These are phyloP conservation scores for Flaveria brownii DNA, from an alignment of 129 eudicot genomes.

Conservation along the genomic window DNA sequence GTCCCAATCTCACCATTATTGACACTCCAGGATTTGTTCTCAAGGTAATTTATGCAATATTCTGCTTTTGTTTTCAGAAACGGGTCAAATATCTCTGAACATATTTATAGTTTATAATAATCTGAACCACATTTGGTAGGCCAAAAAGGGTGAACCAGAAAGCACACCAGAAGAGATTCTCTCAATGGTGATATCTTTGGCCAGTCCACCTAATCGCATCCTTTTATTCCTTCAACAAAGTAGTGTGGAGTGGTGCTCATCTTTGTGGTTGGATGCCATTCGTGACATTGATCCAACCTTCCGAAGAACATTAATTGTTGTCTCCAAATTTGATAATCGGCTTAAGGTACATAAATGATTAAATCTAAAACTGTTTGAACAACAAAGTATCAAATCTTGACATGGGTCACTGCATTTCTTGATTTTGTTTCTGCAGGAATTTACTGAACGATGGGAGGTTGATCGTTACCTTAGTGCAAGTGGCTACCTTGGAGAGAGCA, in stretches of 20 bases:
- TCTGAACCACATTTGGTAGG: slow-evolving; percentile 43
- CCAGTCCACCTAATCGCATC: slow-evolving; percentile 93
- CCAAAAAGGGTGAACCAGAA: slow-evolving; percentile 96
- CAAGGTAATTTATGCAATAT: slow-evolving; percentile 46
- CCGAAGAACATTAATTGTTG: slow-evolving; percentile 76
- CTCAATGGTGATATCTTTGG: slow-evolving; percentile 90
- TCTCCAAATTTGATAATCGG: slow-evolving; percentile 94
- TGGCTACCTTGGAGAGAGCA: slow-evolving; percentile 89
- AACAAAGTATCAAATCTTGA: neutral
- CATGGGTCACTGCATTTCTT: neutral
- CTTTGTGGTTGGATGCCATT: slow-evolving; percentile 89
- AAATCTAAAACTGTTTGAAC: neutral
- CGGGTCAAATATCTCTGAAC: neutral
- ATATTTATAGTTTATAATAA: neutral
- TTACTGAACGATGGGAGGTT: slow-evolving; percentile 88
- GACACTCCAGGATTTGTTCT: slow-evolving; percentile 97
- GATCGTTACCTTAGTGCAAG: slow-evolving; percentile 94
- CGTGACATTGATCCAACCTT: slow-evolving; percentile 95
- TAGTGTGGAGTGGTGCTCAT: slow-evolving; percentile 98
- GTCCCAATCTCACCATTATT: slow-evolving; percentile 91
- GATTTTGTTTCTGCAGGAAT: slow-evolving; percentile 52
- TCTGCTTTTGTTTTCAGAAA: too few relatives aligned
- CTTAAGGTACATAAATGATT: slow-evolving; percentile 59
- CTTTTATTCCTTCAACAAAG: slow-evolving; percentile 96
- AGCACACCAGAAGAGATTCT: slow-evolving; percentile 89